These are phyloP conservation scores for Rosa rugosa DNA, from an alignment of 306 rosid species.

Conservation along the genomic window DNA sequence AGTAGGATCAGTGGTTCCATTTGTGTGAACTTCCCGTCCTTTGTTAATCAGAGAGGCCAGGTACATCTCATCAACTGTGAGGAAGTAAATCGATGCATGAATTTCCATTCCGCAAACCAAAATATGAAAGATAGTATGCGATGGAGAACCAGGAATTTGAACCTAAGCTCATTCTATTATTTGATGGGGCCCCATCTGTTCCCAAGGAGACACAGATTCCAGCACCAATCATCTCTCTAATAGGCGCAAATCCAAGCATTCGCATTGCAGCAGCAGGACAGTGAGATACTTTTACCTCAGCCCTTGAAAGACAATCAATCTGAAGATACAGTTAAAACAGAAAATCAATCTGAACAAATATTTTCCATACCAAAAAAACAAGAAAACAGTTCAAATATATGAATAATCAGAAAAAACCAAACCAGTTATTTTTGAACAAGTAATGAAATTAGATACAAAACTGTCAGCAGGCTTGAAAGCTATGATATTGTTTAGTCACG, in stretches of 20 bases:
- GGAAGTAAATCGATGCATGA: conserved; percentile 29
- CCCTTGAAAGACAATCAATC: conserved; percentile 71
- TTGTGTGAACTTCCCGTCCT: conserved; percentile 63
- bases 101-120: conserved; percentile 2
- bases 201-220: conserved; percentile 85
- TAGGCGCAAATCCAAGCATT: conserved; percentile 94
- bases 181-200: conserved; percentile 93
- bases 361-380: background rate
- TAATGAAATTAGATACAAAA: background rate
- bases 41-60: conserved; percentile 85
- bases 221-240: conserved; percentile 86
- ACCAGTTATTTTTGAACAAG: background rate
- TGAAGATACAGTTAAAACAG: conserved; percentile 25
- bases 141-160: conserved; percentile 10
- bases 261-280: conserved; percentile 92
- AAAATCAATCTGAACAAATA: background rate
- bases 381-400: background rate
- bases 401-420: background rate
- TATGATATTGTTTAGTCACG: background rate
- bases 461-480: background rate
- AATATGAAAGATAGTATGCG: background rate
- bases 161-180: conserved; percentile 93
- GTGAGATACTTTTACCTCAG: conserved; percentile 83
- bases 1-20: conserved; percentile 72
- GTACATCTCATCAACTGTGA: conserved; percentile 91